Base-by-base conservation (phyloP, 495 filamentous ascomycete genomes). In the Evernia prunastri region DNA sequence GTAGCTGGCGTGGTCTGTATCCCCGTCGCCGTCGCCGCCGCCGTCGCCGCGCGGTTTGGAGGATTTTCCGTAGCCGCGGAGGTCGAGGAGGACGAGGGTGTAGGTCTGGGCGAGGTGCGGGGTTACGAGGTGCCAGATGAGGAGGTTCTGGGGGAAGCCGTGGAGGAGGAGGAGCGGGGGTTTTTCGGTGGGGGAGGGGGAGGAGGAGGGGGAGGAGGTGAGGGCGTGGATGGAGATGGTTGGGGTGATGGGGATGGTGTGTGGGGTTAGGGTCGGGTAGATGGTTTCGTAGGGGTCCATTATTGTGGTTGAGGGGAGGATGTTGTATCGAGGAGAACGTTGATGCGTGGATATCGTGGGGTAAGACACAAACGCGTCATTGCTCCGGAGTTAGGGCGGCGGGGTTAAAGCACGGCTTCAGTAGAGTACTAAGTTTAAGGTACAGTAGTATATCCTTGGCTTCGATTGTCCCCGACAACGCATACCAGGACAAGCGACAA, bases 111-210 rank as follows among this genome's bases (percentile, higher is more conserved):
- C 58, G 25, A 79, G 68, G 25, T 67, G 51, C 27, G 70, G 66
- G 4, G 71, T 66, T 4, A 77, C 42, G 9, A 58, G 60, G 65
- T 76, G 75, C 76, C 76, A 79, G 17, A 78, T 77, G 49, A 70
- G 66, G 63, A 75, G 71, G 13, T 70, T 77, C 42, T 67, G 56
- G 3, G 66, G 66, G 59, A 73, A 77, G 40, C 76, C 76, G 59
- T 78, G 76, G 20, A 78, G 68, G n/a, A 77, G 65, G n/a, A 78
- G 71, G 25, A 78, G 73, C 4, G 76, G 70, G 56, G 74, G 73
- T 0, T 72, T 72, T 15, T 36, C 59, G 37, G 68, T 67, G 42
- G 59, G 31, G 60, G 54, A 60, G 61, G 69, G 53, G 15, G 43
- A 11, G 33, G 43, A 23, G 29, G 33, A 37, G 27, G 59, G 45